These are phyloP conservation scores for Fraxinus baroniana DNA, from an alignment of 305 asterid species.

Conservation along the genomic window DNA sequence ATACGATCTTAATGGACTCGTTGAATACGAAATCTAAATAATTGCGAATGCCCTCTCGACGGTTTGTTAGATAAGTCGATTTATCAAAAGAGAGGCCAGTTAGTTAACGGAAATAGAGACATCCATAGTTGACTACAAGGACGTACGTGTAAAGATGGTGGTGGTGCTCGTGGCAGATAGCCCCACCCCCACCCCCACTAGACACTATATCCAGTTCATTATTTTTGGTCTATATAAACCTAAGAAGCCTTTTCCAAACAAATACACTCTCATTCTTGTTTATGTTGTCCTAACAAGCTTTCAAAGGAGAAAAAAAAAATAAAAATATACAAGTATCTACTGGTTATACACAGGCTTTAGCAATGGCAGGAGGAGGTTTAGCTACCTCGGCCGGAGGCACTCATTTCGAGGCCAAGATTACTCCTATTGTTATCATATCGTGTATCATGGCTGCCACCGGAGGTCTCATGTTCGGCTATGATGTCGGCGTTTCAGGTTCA, in stretches of 20 bases:
- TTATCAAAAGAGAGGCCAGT: not conserved
- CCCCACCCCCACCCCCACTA: not conserved
- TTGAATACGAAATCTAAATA: not conserved
- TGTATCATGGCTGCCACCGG: slow-evolving; percentile 95
- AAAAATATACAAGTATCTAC: not conserved
- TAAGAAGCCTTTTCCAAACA: not conserved
- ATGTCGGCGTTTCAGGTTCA: slow-evolving; percentile 80
- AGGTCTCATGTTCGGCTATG: slow-evolving; percentile 95
- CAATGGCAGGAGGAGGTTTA: slow-evolving; percentile 82
- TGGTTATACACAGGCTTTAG: not conserved
- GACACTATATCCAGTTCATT: not conserved
- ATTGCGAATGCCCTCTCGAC: not conserved
- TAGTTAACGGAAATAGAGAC: not conserved
- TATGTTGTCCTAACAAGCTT: not conserved
- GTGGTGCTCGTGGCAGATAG: not conserved
- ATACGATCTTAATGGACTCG: not conserved
- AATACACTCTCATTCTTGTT: not conserved
- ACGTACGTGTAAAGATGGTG: not conserved
- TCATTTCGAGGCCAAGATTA: slow-evolving; percentile 79
- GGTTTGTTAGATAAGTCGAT: not conserved
- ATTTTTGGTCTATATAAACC: not conserved
- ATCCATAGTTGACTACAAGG: not conserved
- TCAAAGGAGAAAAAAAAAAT: not conserved
- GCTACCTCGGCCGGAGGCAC: slow-evolving; percentile 56
- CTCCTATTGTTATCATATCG: slow-evolving; percentile 79